A percentile compares a stretch with the other conserved stretches of the same genome.
Evolutionary conservation across 441 rosid species (phyloP).

Genomic region (Bocquillonia castaneifolia): DNA sequence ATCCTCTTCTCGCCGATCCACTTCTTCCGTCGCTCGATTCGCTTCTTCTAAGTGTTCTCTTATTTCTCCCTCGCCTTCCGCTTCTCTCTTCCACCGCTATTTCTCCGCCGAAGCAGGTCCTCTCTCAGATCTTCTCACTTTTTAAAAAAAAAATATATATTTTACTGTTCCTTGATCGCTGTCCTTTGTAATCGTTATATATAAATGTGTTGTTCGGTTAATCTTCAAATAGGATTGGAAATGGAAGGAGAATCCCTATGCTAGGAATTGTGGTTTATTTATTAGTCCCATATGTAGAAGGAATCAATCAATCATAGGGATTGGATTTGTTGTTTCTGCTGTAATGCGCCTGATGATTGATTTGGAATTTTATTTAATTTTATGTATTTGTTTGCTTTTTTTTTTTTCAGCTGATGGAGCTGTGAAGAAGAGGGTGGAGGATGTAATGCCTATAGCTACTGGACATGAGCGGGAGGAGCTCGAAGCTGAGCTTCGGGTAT

Average conservation of each 20-base stretch:
- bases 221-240: too few species aligned
- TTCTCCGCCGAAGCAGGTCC: conserved; percentile 58
- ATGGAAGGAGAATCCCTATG: too few species aligned
- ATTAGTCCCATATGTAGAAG: too few species aligned
- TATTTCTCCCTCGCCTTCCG: conserved; percentile 33
- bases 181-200: too few species aligned
- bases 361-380: conserved; percentile 4
- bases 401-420: conserved; percentile 37
- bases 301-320: too few species aligned
- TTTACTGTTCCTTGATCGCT: too few species aligned
- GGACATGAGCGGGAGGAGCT: conserved; percentile 95
- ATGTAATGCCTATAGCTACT: conserved; percentile 87
- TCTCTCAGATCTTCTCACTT: conserved; percentile 22
- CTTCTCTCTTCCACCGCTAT: conserved; percentile 37
- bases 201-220: too few species aligned
- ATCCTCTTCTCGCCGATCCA: conserved; percentile 25
- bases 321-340: too few species aligned
- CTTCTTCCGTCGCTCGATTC: conserved; percentile 35
- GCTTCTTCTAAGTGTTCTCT: conserved; percentile 26
- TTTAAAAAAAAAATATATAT: too few species aligned
- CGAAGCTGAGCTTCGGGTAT: conserved; percentile 71
- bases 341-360: not conserved
- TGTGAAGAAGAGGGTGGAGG: conserved; percentile 64
- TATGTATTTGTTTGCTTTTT: conserved; percentile 24
- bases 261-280: too few species aligned